Conservation (phyloP, 2,329 filamentous ascomycete genomes). For the Aureobasidium sp. region DNA sequence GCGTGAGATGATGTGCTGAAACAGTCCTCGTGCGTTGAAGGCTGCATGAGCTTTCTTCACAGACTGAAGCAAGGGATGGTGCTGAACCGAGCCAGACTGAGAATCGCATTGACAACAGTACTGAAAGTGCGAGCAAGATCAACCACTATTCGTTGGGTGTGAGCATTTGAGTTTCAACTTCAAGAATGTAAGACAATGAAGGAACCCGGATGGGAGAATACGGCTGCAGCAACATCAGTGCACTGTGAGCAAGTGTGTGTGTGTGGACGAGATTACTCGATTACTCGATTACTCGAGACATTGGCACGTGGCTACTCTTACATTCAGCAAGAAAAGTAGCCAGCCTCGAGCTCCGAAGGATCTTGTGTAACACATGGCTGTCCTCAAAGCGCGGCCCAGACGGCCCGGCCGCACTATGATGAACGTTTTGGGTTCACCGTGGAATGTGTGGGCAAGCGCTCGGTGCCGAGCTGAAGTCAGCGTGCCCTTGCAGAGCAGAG, state of each 20-base stretch:
- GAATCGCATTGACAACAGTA: neutral
- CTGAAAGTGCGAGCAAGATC: neutral
- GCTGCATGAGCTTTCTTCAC: constrained; percentile 6
- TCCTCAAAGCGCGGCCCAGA: neutral
- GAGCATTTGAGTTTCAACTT: neutral
- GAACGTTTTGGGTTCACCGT: constrained; percentile 6
- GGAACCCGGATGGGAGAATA: neutral
- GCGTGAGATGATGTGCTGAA: constrained; percentile 10
- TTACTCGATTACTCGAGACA: neutral
- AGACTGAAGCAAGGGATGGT: constrained; percentile 8
- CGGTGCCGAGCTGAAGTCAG: neutral
- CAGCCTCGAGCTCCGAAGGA: neutral
- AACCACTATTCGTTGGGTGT: neutral
- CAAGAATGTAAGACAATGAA: constrained; percentile 11
- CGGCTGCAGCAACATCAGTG: neutral
- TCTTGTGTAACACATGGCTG: constrained; percentile 9
- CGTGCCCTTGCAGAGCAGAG: neutral
- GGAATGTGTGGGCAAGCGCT: constrained; percentile 10
- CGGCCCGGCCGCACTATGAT: neutral
- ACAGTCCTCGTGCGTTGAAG: constrained; percentile 10
- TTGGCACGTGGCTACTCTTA: neutral
- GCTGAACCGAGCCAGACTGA: neutral
- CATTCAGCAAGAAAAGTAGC: neutral
- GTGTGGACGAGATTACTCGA: neutral
- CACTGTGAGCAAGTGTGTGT: neutral